Evolutionary conservation across 1,284 basidiomycete genomes (phyloP), one percentile per base, ranked within the genome.

Genomic region (Ganoderma boninense): DNA sequence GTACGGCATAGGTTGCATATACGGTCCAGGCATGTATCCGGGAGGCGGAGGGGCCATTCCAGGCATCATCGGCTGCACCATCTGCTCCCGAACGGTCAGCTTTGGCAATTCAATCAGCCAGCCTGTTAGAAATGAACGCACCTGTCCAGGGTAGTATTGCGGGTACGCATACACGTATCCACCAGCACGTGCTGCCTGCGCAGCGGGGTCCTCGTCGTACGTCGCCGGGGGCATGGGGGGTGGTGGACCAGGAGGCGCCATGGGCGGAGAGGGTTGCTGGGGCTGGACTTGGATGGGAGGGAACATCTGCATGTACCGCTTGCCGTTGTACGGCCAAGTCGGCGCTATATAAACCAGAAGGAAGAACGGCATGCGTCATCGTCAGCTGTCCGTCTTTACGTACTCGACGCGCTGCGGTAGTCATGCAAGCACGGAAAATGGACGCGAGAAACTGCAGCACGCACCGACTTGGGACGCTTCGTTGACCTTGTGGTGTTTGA

Each of bases 271-370:
- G 70, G 87, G 91, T 67, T 77, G 79, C 70, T 80, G 79, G 1
- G 86, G 88, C 71, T 86, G 90, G 62, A 84, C 86, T 52, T 82
- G 86, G 56, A 83, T 81, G 16, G 87, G 82, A 29, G 91, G 93
- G 84, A 95, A 95, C 86, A 95, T 89, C 74, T 88, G 85, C 76
- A 89, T 88, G 81, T 93, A 96, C 57, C 95, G 91, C 82, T 96
- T 96, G 77, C 96, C 96, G 74, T 83, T 92, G 83, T 95, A 97
- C 35, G 94, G 94, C 97, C 96, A 98, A 74, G 88, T 85, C 1
- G 93, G 87, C 29, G 86, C 93, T 95, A 67, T 43, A 76, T 65
- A 46, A 60, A 35, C 57, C 20, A 40, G 57, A 69, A 65, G 59
- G 52, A 66, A 49, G 18, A 7, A 56, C 20, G 11, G 46, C 42